Evolutionary conservation across 1,284 basidiomycete genomes (phyloP), one percentile per base, ranked within the genome.

Genomic region (Rhizoctonia solani): DNA sequence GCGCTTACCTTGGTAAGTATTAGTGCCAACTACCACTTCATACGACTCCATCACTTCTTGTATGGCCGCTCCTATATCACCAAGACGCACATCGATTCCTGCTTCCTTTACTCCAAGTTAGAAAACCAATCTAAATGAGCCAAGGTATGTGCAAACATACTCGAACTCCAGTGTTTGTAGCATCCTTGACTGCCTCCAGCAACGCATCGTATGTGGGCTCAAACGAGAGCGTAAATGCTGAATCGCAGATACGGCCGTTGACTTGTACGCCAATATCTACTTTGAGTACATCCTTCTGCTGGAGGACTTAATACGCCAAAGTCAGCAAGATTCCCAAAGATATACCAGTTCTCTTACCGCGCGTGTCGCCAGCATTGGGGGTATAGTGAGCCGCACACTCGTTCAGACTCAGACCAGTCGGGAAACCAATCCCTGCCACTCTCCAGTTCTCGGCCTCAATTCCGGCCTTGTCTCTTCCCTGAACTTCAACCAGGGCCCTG

Each of bases 11-110:
- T 90, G 93, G 72, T 89, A 83, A 21, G 88, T 83, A 76, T 95
- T 94, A 41, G 93, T 91, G 30, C 87, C 83, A 49, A 70, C 86
- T 74, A 95, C 93, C 19, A 99, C 95, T 77, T 99, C 97, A 76
- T 98, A 98, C 3, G 92, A 94, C 76, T 98, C 95, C 97, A 99
- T 99, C 2, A 95, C 95, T 78, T 99, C 97, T 77, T 99, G 96
- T 69, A 99, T 95, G 42, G 86, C 85, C 0, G 87, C 95, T 5
- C 89, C 97, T 41, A 99, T 84, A 75, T 99, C 96, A 69, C 94
- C 95, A 53, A 99, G 82, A 50, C 95, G 86, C 0, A 92, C 93
- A 74, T 99, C 97, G 73, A 99, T 98, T 2, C 97, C 97, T 5
- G 96, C 92, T 83, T 95, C 94, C 93, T 95, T 71, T 42, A 47